Conservation (phyloP, 495 filamentous ascomycete species). For the Aspergillus baeticus region DNA sequence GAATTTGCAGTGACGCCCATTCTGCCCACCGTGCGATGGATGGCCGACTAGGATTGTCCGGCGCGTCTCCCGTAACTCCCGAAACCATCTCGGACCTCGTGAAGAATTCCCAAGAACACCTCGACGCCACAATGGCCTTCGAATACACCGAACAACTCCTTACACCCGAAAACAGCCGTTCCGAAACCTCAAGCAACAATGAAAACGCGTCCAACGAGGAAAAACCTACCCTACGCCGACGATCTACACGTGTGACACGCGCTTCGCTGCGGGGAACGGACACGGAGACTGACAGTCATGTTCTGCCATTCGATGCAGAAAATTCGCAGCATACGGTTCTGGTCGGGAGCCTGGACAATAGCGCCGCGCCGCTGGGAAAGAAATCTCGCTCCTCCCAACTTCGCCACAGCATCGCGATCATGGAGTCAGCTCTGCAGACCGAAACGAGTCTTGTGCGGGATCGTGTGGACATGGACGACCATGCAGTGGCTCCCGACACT, state of each 20-base stretch:
- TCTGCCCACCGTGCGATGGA: conserved; percentile 13
- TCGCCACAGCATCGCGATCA: conserved; percentile 45
- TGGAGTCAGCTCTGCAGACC: conserved; percentile 41
- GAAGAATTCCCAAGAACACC: conserved; percentile 27
- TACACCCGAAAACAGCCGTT: conserved; percentile 48
- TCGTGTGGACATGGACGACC: conserved; percentile 34
- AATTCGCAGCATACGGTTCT: conserved; percentile 37
- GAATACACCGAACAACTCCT: conserved; percentile 46
- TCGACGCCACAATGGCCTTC: conserved; percentile 38
- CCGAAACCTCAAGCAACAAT: conserved; percentile 51
- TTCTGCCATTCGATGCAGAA: conserved; percentile 14
- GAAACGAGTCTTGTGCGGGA: conserved; percentile 32
- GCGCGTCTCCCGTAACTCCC: conserved; percentile 35
- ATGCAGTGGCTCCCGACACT: conserved; percentile 38
- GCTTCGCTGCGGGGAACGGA: conserved; percentile 34
- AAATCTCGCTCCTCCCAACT: conserved; percentile 34
- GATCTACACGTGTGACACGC: conserved; percentile 45
- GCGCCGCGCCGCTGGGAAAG: conserved; percentile 29
- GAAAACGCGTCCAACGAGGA: conserved; percentile 45
- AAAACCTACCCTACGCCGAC: conserved; percentile 35
- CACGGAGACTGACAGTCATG: conserved; percentile 13
- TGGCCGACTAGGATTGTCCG: conserved; percentile 15
- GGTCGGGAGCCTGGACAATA: conserved; percentile 39
- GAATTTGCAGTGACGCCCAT: conserved; percentile 2
- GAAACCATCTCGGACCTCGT: conserved; percentile 33